Evolutionary conservation across 2,329 filamentous ascomycete genomes (phyloP).

Genomic region (Penicillium sp.): DNA sequence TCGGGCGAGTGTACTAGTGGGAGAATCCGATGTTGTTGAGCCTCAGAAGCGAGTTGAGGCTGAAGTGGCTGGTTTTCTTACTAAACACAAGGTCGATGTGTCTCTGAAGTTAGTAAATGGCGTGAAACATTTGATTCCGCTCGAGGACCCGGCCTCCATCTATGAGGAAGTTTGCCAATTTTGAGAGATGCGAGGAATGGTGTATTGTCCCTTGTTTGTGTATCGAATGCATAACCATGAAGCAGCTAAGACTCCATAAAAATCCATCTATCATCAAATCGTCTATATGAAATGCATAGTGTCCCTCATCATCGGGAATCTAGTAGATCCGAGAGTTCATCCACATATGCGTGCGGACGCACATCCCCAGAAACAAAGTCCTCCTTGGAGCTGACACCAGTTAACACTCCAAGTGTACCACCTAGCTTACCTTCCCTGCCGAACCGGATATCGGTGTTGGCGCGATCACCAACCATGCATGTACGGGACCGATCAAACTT

Average conservation of each 20-base stretch:
- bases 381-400: conserved; percentile 81
- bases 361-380: conserved; percentile 77
- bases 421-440: conserved; percentile 88
- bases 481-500: conserved; percentile 79
- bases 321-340: conserved; percentile 78
- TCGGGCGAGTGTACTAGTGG: conserved; percentile 32
- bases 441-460: conserved; percentile 96
- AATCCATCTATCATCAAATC: conserved; percentile 4
- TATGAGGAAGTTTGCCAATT: conserved; percentile 13
- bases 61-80: conserved; percentile 27
- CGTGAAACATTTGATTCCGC: conserved; percentile 29
- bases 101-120: conserved; percentile 11
- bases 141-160: conserved; percentile 24
- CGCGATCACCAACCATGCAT: conserved; percentile 93
- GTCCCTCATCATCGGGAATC: conserved; percentile 26
- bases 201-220: not conserved
- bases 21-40: conserved; percentile 40
- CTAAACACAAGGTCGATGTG: conserved; percentile 11
- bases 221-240: not conserved
- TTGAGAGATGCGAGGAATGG: not conserved
- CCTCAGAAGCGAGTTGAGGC: conserved; percentile 32
- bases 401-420: conserved; percentile 87
- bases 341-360: conserved; percentile 80
- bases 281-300: conserved; percentile 1
- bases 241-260: not conserved